phyloP scores from a whole-genome alignment of 768 basidiomycete species.

The Boletus huronensis region DNA sequence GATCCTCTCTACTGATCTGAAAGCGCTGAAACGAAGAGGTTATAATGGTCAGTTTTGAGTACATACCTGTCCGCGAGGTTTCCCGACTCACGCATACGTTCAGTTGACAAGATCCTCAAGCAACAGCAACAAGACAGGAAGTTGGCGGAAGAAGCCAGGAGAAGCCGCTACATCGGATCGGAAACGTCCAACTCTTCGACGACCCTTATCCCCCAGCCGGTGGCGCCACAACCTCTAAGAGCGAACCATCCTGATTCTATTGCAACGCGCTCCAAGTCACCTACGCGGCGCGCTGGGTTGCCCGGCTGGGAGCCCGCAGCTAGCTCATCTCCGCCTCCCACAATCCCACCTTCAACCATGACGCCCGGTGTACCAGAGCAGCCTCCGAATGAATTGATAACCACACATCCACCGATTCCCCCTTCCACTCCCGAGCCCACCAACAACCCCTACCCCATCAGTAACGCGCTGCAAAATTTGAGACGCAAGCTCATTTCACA shows the following conservation, averaged over 20 bases:
- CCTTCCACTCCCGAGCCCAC: slow-evolving; percentile 7
- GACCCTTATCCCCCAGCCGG: slow-evolving; percentile 9
- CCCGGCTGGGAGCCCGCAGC: slow-evolving; percentile 22
- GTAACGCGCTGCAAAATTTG: slow-evolving; percentile 25
- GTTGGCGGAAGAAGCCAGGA: slow-evolving; percentile 46
- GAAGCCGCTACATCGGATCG: slow-evolving; percentile 22
- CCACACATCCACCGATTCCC: not conserved
- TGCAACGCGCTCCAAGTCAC: slow-evolving; percentile 17
- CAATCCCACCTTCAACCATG: not conserved
- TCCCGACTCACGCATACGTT: slow-evolving; percentile 3
- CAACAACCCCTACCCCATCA: slow-evolving; percentile 4
- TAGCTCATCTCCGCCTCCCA: slow-evolving; percentile 9
- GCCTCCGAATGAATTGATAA: not conserved
- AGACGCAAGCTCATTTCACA: slow-evolving; percentile 26
- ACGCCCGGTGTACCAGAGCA: slow-evolving; percentile 7
- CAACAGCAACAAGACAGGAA: slow-evolving; percentile 71
- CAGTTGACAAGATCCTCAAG: slow-evolving; percentile 84
- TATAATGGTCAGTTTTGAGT: slow-evolving; percentile 62
- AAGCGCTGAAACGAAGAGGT: slow-evolving; percentile 75
- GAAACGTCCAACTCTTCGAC: slow-evolving; percentile 9
- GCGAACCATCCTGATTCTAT: not conserved
- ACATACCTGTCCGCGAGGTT: not conserved
- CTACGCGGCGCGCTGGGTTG: slow-evolving; percentile 15
- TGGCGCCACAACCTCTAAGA: slow-evolving; percentile 13
- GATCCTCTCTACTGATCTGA: slow-evolving; percentile 86